phyloP scores from a whole-genome alignment of 257 asterid genomes.

The Henckelia pumila region DNA sequence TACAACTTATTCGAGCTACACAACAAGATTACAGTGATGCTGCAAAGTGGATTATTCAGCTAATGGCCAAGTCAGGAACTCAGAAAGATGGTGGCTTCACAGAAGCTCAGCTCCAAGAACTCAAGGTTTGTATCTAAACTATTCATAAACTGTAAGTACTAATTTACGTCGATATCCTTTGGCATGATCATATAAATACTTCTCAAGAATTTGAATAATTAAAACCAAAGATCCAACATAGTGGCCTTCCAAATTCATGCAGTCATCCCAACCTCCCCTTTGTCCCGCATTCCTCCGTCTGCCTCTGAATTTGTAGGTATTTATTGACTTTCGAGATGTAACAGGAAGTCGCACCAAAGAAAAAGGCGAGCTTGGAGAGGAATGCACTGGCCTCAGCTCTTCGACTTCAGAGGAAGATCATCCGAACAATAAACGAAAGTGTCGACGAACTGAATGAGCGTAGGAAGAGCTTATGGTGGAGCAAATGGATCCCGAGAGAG shows the following conservation, averaged over 20 bases:
- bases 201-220: background rate
- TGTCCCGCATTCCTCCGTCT: background rate
- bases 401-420: conserved; percentile 62
- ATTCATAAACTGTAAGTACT: too few relatives aligned
- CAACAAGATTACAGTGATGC: conserved; percentile 87
- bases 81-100: conserved; percentile 89
- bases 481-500: conserved; percentile 87
- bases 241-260: background rate
- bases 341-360: conserved; percentile 72
- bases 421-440: conserved; percentile 61
- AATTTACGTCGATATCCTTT: background rate
- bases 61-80: conserved; percentile 93
- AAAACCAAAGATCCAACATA: background rate
- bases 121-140: conserved; percentile 46
- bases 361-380: conserved; percentile 62
- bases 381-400: conserved; percentile 89
- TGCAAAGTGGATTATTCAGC: conserved; percentile 71
- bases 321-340: conserved; percentile 4
- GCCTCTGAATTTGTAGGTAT: background rate
- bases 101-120: conserved; percentile 87
- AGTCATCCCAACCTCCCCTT: background rate
- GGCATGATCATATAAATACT: background rate
- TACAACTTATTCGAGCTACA: conserved; percentile 73
- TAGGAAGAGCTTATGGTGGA: conserved; percentile 88
- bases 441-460: conserved; percentile 59